phyloP scores from a whole-genome alignment of 164 flowering plant species.

The Paratinospora sagittata region DNA sequence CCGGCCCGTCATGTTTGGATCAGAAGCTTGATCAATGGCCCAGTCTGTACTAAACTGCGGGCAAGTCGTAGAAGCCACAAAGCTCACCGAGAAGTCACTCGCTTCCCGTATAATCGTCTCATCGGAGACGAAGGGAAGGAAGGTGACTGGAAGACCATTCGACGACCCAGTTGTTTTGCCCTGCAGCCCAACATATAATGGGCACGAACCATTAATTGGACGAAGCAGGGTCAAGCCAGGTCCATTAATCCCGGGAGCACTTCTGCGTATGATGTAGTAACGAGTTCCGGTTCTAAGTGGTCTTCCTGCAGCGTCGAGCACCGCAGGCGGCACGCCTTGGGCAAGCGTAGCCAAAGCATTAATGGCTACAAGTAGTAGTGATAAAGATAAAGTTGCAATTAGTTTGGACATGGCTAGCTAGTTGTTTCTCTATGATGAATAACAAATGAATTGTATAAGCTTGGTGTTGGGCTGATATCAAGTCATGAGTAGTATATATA shows the following conservation, averaged over 20 bases:
- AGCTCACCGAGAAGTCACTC: slow-evolving; percentile 14
- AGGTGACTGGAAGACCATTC: slow-evolving; percentile 17
- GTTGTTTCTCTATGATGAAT: neutral
- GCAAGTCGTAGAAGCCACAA: slow-evolving; percentile 13
- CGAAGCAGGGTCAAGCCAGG: slow-evolving; percentile 17
- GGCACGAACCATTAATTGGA: slow-evolving; percentile 21
- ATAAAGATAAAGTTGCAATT: neutral
- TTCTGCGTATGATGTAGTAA: slow-evolving; percentile 20
- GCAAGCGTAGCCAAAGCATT: neutral
- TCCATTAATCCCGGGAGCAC: neutral
- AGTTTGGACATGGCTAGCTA: neutral
- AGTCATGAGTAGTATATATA: neutral
- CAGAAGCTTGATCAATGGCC: slow-evolving; percentile 7
- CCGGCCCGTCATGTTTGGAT: neutral
- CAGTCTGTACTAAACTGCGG: slow-evolving; percentile 17
- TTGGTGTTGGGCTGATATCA: neutral
- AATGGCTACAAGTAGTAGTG: neutral
- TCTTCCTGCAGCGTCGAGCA: slow-evolving; percentile 23
- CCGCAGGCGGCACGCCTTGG: neutral
- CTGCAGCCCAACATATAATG: slow-evolving; percentile 25
- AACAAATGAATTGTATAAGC: neutral
- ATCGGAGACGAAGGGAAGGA: slow-evolving; percentile 14
- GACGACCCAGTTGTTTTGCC: neutral
- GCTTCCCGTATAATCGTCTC: slow-evolving; percentile 18
- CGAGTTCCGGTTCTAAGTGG: slow-evolving; percentile 16